These are phyloP conservation scores for Hymenoscyphus scutula DNA, from an alignment of 2,329 filamentous ascomycete species.

Conservation along the genomic window DNA sequence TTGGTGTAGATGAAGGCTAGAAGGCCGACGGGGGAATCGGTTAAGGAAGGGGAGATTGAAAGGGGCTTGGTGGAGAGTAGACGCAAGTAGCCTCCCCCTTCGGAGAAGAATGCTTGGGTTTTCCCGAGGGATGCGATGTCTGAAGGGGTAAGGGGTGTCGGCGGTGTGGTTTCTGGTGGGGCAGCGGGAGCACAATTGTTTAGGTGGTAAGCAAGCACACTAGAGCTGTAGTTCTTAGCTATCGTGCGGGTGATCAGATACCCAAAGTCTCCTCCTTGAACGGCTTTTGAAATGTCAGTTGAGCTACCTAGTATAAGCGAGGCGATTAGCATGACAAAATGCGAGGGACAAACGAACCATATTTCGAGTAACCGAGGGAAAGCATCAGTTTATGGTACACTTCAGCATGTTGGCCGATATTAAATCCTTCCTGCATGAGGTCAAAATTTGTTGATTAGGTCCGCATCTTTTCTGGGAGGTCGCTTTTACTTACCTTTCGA, in stretches of 20 bases:
- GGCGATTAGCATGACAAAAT: background rate
- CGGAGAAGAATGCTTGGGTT: background rate
- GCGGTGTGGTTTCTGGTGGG: background rate
- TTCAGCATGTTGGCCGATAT: slow-evolving; percentile 59
- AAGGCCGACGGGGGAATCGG: slow-evolving; percentile 65
- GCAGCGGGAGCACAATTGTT: background rate
- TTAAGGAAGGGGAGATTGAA: slow-evolving; percentile 5
- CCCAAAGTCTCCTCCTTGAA: background rate
- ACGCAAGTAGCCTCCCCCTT: background rate
- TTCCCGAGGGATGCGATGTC: background rate
- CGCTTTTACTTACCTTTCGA: slow-evolving; percentile 16
- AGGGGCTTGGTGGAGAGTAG: background rate
- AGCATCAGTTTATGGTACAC: slow-evolving; percentile 66
- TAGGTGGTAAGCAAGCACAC: background rate
- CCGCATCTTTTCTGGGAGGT: slow-evolving; percentile 34
- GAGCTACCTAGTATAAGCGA: background rate
- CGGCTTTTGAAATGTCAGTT: background rate
- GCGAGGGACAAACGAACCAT: slow-evolving; percentile 34
- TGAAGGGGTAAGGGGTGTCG: background rate
- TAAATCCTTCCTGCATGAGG: slow-evolving; percentile 51
- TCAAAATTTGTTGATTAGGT: background rate
- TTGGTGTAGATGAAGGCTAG: slow-evolving; percentile 81
- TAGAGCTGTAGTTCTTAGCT: background rate
- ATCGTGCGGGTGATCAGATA: background rate
- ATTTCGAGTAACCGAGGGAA: slow-evolving; percentile 61